Percentiles rank a stretch among this genome's conserved stretches.
phyloP scores from a whole-genome alignment of 1,284 basidiomycete species.

The Somion occarium region DNA sequence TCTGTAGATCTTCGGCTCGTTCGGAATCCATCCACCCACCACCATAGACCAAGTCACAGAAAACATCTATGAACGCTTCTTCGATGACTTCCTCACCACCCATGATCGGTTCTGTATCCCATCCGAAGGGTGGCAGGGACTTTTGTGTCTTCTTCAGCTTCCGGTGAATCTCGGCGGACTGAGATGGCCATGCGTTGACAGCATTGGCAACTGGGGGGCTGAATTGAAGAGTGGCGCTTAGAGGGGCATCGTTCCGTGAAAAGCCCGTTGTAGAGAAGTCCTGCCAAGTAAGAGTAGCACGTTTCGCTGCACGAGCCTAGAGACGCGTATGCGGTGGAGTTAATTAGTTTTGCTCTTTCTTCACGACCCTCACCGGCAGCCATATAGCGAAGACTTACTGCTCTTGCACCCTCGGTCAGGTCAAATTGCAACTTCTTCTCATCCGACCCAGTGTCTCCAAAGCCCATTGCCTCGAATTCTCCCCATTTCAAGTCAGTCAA shows the following conservation, averaged over 20 bases:
- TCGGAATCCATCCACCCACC: slow-evolving; percentile 78
- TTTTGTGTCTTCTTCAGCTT: slow-evolving; percentile 84
- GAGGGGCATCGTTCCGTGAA: slow-evolving; percentile 65
- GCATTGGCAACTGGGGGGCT: slow-evolving; percentile 62
- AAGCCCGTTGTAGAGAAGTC: slow-evolving; percentile 84
- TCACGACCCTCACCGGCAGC: neutral
- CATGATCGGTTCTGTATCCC: slow-evolving; percentile 79
- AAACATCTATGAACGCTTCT: slow-evolving; percentile 83
- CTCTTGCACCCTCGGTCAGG: slow-evolving; percentile 78
- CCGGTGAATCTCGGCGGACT: slow-evolving; percentile 66
- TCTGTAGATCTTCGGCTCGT: slow-evolving; percentile 66
- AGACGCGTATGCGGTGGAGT: neutral
- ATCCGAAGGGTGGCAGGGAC: slow-evolving; percentile 72
- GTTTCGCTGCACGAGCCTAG: slow-evolving; percentile 67
- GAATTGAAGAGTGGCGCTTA: slow-evolving; percentile 79
- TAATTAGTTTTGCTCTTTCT: slow-evolving; percentile 5
- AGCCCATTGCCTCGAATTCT: slow-evolving; percentile 79
- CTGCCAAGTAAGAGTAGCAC: slow-evolving; percentile 79
- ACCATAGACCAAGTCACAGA: slow-evolving; percentile 80
- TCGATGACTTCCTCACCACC: slow-evolving; percentile 74
- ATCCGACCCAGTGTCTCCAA: slow-evolving; percentile 48
- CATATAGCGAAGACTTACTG: slow-evolving; percentile 41
- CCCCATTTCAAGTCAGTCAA: slow-evolving; percentile 86
- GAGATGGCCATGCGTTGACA: slow-evolving; percentile 67
- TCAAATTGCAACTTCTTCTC: slow-evolving; percentile 81